Conservation (phyloP, 495 filamentous ascomycete genomes). For the Tuber umbilicatum region DNA sequence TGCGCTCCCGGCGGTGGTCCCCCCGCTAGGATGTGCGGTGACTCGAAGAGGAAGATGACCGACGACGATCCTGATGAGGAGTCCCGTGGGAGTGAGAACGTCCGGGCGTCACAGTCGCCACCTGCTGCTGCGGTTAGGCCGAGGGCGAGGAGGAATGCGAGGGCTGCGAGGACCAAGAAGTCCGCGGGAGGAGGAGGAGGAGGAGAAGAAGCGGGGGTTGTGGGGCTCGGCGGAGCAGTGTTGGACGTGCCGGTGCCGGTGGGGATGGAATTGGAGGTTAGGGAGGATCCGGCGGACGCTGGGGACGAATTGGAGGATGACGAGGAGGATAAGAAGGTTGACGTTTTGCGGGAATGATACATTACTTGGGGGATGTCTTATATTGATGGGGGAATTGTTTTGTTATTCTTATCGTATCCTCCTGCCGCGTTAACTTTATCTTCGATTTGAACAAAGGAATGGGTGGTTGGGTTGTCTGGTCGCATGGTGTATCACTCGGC, state of each 20-base stretch:
- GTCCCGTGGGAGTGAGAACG: not conserved
- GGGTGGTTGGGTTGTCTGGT: not conserved
- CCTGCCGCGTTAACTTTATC: not conserved
- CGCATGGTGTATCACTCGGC: not conserved
- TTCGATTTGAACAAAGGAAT: not conserved
- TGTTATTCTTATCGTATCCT: not conserved
- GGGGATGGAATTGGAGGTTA: not conserved
- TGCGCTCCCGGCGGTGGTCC: not conserved
- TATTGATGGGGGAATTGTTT: not conserved
- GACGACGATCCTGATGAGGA: not conserved
- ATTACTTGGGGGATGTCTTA: not conserved
- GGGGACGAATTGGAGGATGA: not conserved
- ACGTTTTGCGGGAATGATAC: not conserved
- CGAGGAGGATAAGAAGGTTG: not conserved
- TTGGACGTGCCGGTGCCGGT: too few species aligned
- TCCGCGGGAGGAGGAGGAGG: not conserved
- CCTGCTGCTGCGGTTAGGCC: not conserved
- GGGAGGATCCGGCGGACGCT: not conserved
- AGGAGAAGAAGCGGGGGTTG: not conserved
- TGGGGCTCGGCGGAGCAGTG: not conserved
- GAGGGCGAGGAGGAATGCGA: not conserved
- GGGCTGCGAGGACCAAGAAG: not conserved
- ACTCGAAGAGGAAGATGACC: not conserved
- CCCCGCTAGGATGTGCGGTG: not conserved
- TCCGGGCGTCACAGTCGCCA: not conserved